These are phyloP conservation scores for Agrocybe praecox DNA, from an alignment of 768 basidiomycete species.

Conservation along the genomic window DNA sequence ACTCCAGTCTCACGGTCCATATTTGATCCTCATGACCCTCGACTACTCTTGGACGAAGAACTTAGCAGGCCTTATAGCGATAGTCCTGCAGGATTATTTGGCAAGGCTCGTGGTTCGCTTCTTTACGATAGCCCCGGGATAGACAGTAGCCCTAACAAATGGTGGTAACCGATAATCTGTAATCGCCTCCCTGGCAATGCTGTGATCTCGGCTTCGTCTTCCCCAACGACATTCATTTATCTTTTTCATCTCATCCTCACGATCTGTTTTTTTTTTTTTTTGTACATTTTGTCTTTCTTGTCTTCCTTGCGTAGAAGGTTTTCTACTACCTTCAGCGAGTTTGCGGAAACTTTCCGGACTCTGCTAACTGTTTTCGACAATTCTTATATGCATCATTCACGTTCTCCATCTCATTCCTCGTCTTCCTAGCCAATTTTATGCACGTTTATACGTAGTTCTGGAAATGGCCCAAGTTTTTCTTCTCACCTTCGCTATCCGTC, in stretches of 20 bases:
- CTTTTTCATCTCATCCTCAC: slow-evolving; percentile 12
- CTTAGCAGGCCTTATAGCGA: slow-evolving; percentile 53
- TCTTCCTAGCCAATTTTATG: no score
- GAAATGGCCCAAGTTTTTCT: not conserved
- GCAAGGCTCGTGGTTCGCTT: slow-evolving; percentile 50
- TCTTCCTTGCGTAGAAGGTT: not conserved
- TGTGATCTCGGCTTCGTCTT: slow-evolving; percentile 6
- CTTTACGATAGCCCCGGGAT: slow-evolving; percentile 78
- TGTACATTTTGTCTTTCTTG: slow-evolving; percentile 8
- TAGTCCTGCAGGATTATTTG: slow-evolving; percentile 72
- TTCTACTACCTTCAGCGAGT: not conserved
- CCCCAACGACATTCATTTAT: slow-evolving; percentile 16
- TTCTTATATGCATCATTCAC: no score
- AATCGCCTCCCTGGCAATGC: not conserved
- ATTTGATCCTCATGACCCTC: slow-evolving; percentile 75
- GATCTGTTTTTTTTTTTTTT: slow-evolving; percentile 9
- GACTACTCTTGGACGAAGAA: slow-evolving; percentile 71
- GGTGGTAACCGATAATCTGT: slow-evolving; percentile 24
- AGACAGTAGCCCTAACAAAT: slow-evolving; percentile 23
- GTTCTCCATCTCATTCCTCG: no score
- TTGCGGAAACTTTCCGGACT: no score
- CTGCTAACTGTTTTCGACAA: no score
- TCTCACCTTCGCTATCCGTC: not conserved
- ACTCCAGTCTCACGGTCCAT: slow-evolving; percentile 53
- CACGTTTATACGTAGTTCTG: no score